Percentiles rank a stretch among this genome's conserved stretches.
Conservation (phyloP, 2,329 filamentous ascomycete species). For the Calonectria naviculata region DNA sequence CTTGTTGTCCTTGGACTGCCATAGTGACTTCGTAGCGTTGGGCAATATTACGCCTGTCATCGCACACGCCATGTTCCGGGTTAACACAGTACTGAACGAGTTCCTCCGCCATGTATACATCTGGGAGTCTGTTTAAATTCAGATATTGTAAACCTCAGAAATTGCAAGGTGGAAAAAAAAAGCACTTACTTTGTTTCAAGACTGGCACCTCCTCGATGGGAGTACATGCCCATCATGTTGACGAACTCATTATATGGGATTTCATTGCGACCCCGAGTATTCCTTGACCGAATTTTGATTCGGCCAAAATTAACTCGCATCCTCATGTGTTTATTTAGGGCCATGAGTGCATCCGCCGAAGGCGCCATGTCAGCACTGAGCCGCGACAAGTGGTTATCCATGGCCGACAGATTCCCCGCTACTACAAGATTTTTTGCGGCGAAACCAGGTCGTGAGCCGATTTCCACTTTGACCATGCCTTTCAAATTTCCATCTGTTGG, state of each 20-base stretch:
- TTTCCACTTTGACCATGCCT: constrained; percentile 33
- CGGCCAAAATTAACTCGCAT: constrained; percentile 49
- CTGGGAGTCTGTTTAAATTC: constrained; percentile 29
- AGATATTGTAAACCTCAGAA: neutral
- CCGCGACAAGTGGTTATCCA: constrained; percentile 31
- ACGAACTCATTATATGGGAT: constrained; percentile 39
- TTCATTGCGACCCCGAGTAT: constrained; percentile 34
- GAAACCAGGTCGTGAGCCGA: constrained; percentile 39
- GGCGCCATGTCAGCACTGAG: constrained; percentile 32
- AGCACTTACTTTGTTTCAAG: constrained; percentile 41
- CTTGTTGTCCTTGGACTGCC: constrained; percentile 27
- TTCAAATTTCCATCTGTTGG: constrained; percentile 26
- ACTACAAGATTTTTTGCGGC: neutral
- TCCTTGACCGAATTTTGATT: constrained; percentile 40
- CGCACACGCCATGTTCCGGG: constrained; percentile 26
- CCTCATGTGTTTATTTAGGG: constrained; percentile 37
- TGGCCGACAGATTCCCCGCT: constrained; percentile 15
- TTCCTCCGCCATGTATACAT: constrained; percentile 23
- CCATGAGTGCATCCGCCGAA: constrained; percentile 39
- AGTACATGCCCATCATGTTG: constrained; percentile 40
- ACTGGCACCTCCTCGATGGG: constrained; percentile 42
- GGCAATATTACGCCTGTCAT: constrained; percentile 17
- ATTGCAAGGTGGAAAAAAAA: constrained; percentile 4
- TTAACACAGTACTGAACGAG: constrained; percentile 28
- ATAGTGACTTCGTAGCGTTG: constrained; percentile 36